These are phyloP conservation scores for Ceratobasidium sp. DNA, from an alignment of 1,284 basidiomycete genomes.

Conservation along the genomic window DNA sequence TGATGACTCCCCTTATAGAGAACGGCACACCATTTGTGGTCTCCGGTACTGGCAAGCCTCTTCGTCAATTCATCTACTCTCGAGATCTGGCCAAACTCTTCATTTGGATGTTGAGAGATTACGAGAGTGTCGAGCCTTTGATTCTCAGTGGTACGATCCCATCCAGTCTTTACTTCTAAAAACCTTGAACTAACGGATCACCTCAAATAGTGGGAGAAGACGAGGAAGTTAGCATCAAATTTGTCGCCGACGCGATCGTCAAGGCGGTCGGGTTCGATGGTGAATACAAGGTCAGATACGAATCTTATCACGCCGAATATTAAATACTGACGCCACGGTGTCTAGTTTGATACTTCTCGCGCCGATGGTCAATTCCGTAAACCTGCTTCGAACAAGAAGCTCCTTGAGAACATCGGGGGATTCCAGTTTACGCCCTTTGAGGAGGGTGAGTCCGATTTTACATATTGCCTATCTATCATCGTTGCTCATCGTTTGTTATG, in stretches of 20 bases:
- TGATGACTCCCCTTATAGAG: constrained; percentile 69
- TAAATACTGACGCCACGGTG: not conserved
- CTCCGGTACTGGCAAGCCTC: constrained; percentile 83
- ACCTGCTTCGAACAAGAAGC: constrained; percentile 89
- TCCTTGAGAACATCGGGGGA: constrained; percentile 66
- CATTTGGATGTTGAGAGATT: constrained; percentile 89
- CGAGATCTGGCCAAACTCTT: constrained; percentile 89
- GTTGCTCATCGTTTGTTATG: constrained; percentile 6
- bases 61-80: constrained; percentile 95
- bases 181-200: too few species aligned
- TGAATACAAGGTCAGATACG: constrained; percentile 63
- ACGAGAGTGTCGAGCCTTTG: constrained; percentile 86
- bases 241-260: constrained; percentile 84
- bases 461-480: not conserved
- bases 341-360: constrained; percentile 67
- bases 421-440: constrained; percentile 90
- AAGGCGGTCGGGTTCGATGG: constrained; percentile 77
- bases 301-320: not conserved
- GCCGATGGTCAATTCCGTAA: constrained; percentile 92
- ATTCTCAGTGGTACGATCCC: constrained; percentile 74
- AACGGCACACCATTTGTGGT: constrained; percentile 83
- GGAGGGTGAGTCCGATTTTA: constrained; percentile 57
- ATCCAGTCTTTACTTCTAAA: constrained; percentile 28
- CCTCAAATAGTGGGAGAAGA: constrained; percentile 71
- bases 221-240: constrained; percentile 87